Conservation (phyloP, 805 yeast species). For the Sugiyamaella marilandica region DNA sequence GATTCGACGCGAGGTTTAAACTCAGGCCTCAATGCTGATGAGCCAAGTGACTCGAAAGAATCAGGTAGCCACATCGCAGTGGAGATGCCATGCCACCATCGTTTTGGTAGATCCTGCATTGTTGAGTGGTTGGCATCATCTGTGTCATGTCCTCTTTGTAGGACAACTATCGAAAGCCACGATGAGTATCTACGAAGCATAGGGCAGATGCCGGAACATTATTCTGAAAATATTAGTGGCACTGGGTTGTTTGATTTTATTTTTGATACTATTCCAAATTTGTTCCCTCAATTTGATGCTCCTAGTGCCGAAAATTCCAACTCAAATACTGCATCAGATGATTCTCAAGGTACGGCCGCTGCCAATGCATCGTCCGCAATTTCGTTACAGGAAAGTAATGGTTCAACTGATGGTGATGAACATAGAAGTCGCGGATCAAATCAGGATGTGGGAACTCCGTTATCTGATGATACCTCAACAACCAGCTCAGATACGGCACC, state of each 20-base stretch:
- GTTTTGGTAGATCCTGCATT: constrained; percentile 82
- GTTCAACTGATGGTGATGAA: neutral
- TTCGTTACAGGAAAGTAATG: neutral
- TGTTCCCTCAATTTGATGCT: constrained; percentile 1
- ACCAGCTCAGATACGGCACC: no score
- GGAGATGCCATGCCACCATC: constrained; percentile 77
- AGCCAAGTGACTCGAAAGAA: neutral
- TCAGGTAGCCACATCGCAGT: constrained; percentile 53
- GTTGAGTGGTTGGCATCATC: constrained; percentile 75
- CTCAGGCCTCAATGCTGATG: neutral
- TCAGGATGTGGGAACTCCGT: no score
- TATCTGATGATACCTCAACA: no score
- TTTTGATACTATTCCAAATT: constrained; percentile 17
- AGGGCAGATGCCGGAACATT: constrained; percentile 22
- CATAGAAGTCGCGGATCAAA: no score
- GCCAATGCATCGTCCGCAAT: neutral
- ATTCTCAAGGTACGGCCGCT: neutral
- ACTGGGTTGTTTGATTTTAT: constrained; percentile 17
- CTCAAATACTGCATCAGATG: neutral
- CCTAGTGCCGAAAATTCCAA: neutral
- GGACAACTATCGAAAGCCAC: constrained; percentile 47
- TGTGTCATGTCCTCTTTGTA: constrained; percentile 82
- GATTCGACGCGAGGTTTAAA: neutral
- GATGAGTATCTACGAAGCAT: constrained; percentile 22
- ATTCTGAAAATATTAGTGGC: constrained; percentile 1